Conservation (phyloP, 805 yeast genomes). For the Yarrowia hollandica region DNA sequence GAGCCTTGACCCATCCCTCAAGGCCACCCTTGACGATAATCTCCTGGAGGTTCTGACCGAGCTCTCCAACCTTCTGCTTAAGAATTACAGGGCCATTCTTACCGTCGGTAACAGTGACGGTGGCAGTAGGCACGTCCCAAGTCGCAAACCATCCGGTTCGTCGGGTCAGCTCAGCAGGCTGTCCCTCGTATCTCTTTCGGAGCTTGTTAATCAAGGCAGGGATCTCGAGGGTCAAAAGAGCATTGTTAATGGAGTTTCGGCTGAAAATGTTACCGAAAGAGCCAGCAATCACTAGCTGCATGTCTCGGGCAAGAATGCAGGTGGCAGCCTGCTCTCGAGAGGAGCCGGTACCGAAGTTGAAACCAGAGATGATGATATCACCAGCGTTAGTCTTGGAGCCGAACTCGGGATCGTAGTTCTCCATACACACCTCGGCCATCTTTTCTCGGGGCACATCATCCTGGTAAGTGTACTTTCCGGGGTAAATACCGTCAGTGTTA, state of each 20-base stretch:
- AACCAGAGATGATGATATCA: conserved; percentile 90
- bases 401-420: conserved; percentile 92
- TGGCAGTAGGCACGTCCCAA: conserved; percentile 89
- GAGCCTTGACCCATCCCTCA: conserved; percentile 93
- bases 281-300: conserved; percentile 91
- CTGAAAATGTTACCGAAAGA: conserved; percentile 96
- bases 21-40: conserved; percentile 96
- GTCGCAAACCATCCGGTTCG: conserved; percentile 91
- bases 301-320: conserved; percentile 91
- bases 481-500: conserved; percentile 98
- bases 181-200: conserved; percentile 60
- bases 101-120: conserved; percentile 74
- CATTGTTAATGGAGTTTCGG: conserved; percentile 95
- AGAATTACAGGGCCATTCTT: conserved; percentile 54
- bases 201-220: conserved; percentile 80
- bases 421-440: conserved; percentile 99
- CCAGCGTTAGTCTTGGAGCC: conserved; percentile 76
- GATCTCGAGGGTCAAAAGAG: conserved; percentile 87
- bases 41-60: conserved; percentile 93
- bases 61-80: conserved; percentile 88
- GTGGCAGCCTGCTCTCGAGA: conserved; percentile 99
- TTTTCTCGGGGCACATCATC: conserved; percentile 92
- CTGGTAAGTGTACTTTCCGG: conserved; percentile 98
- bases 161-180: conserved; percentile 73
- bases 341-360: conserved; percentile 97